Base-by-base conservation (phyloP, 2,329 filamentous ascomycete species). In the Clonostachys chloroleuca region DNA sequence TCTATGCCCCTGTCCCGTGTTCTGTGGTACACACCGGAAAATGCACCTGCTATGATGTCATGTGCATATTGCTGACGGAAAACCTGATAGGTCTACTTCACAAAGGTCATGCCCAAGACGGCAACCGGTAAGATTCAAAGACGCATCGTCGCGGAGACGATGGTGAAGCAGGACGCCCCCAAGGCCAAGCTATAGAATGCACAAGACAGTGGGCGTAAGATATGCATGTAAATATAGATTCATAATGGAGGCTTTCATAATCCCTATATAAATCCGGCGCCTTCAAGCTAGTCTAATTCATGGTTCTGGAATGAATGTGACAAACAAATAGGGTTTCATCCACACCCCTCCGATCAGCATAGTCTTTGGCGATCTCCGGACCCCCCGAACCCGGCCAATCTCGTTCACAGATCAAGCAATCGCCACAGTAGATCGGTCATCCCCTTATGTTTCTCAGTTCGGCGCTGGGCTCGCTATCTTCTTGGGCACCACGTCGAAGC, bases 121-220 rank as follows among this genome's bases (percentile, higher is more conserved):
- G 89, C 89, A n/a, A 95, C 89, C 6, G 89, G 89, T 47, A 95
- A 95, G 75, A 87, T 95, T 49, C 89, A 95, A 69, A 75, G 89
- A 51, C 80, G 88, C 52, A 89, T 92, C 58, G 89, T 95, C n/a
- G 89, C 89, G 13, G 88, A 92, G 66, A 81, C 81, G 33, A 92
- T 95, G 87, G 74, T 85, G 65, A 88, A 88, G 73, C 78, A 84
- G 63, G 82, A 84, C 40, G 52, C 54, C 47, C 64, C 66, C 46
- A 78, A 75, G 63, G 69, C 77, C 13, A 81, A 80, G 67, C 62
- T 82, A 54, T 82, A 77, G 50, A 18, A 18, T 18, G 18, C 18
- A 18, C 18, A 18, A 18, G 18, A 18, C 18, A 18, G 18, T 18
- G 18, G 18, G 18, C 18, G 18, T 18, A 18, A 30, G 24, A 30